Base-by-base conservation (phyloP, 495 filamentous ascomycete genomes). In the Arthonia radiata region DNA sequence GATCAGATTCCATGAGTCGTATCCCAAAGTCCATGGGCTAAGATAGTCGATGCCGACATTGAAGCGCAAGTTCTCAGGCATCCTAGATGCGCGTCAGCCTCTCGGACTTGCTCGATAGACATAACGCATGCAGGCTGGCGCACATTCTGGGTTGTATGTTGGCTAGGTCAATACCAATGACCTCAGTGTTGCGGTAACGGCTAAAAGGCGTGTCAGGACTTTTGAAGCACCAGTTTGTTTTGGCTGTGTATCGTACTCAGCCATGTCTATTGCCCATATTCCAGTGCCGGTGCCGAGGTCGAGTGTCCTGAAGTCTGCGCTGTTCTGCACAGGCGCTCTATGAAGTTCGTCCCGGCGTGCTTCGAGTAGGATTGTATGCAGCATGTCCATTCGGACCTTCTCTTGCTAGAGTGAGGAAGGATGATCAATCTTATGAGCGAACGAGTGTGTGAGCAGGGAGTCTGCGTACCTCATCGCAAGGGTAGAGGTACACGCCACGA, bases 251-350 rank as follows among this genome's bases (percentile, higher is more conserved):
- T 58, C 69, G 49, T 51, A 73, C 67, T 73, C 66, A 32, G 75
- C 75, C 49, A 92, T 70, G 36, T 86, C 73, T 38, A 89, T 82
- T 13, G 67, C 61, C 82, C 82, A 92, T 25, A 91, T 83, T 4
- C 82, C 81, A 0, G 82, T 90, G 7, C 82, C 82, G 34, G 71
- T 78, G 15, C 82, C 82, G 25, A 91, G 43, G 43, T 93, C 82
- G 13, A 93, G 50, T 21, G 90, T 68, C 13, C 63, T 32, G 32
- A 10, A 7, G 28, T 17, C 13, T 32, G 12, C 10, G 6, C n/a
- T 47, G 3, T 35, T 41, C 2, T 54, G 50, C 15, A 80, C 54
- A 1, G 71, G 60, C 14, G 61, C 56, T 23, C 36, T 47, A 32
- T 68, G 56, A 12, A 68, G 48, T 36, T 54, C 46, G 35, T 69